A percentile compares a stretch with the other conserved stretches of the same genome.
Conservation (phyloP, 345 rosid species). For the Eucalyptus lansdowneana region DNA sequence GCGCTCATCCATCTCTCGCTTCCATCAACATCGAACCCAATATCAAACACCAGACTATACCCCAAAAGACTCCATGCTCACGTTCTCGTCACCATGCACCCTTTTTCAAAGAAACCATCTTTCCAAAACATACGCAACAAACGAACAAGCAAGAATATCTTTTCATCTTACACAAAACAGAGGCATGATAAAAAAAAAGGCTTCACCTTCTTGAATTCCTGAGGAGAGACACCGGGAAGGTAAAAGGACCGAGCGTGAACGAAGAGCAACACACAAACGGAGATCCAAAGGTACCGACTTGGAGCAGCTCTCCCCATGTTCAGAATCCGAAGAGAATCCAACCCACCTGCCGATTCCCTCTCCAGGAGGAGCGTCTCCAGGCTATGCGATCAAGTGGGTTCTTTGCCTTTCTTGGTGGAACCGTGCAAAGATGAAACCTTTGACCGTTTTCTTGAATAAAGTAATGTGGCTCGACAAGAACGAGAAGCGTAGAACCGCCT, state of each 20-base stretch:
- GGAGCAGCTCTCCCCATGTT: slow-evolving; percentile 22
- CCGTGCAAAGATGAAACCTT: neutral
- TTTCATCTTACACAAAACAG: neutral
- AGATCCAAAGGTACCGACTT: slow-evolving; percentile 3
- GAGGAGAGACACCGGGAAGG: slow-evolving; percentile 77
- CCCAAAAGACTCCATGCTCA: neutral
- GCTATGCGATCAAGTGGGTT: neutral
- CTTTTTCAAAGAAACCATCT: neutral
- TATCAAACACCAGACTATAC: neutral
- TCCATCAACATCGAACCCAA: neutral
- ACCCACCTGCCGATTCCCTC: neutral
- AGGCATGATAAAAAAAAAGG: neutral
- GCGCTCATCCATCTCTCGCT: neutral
- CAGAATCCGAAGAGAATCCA: neutral
- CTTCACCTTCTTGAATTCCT: slow-evolving; percentile 42
- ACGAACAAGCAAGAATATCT: neutral
- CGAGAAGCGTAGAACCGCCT: neutral
- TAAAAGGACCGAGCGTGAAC: slow-evolving; percentile 32
- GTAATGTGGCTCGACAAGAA: neutral
- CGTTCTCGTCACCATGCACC: neutral
- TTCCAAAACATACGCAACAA: neutral
- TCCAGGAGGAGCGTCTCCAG: neutral
- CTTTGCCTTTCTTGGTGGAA: neutral
- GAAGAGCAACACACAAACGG: slow-evolving; percentile 4
- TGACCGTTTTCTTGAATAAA: neutral